Conservation (phyloP, 305 asterid species). For the Solanum hybrid region DNA sequence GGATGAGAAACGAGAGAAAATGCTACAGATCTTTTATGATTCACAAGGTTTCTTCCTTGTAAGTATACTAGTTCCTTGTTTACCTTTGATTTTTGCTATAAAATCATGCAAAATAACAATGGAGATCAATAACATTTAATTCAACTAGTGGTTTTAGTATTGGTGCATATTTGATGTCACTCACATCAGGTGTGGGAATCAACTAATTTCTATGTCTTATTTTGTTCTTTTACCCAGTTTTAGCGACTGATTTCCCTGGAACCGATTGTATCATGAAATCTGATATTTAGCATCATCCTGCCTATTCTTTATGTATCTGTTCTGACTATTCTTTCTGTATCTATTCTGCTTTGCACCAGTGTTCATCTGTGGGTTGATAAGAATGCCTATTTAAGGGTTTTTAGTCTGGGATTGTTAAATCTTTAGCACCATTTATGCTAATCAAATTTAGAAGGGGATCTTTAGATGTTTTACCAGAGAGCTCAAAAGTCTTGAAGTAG, state of each 20-base stretch:
- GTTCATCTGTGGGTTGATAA: neutral
- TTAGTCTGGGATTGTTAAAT: neutral
- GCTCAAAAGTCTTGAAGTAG: neutral
- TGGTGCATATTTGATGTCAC: neutral
- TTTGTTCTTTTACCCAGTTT: neutral
- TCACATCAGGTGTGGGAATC: neutral
- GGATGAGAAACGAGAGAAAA: slow-evolving; percentile 92
- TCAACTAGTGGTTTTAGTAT: neutral
- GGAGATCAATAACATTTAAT: neutral
- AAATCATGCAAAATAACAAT: neutral
- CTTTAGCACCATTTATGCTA: neutral
- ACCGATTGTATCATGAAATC: neutral
- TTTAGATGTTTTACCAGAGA: neutral
- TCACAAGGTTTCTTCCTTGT: slow-evolving; percentile 77
- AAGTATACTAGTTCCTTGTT: slow-evolving; percentile 44
- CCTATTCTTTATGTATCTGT: neutral
- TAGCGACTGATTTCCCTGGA: neutral
- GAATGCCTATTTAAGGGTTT: neutral
- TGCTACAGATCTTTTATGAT: slow-evolving; percentile 86
- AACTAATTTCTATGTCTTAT: neutral
- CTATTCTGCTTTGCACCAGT: neutral
- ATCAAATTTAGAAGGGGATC: neutral
- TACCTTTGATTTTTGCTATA: slow-evolving; percentile 10
- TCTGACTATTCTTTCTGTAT: neutral
- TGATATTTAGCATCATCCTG: neutral